These are phyloP conservation scores for Saccharomyces uvarum DNA, from an alignment of 1,139 yeast species.

Conservation along the genomic window DNA sequence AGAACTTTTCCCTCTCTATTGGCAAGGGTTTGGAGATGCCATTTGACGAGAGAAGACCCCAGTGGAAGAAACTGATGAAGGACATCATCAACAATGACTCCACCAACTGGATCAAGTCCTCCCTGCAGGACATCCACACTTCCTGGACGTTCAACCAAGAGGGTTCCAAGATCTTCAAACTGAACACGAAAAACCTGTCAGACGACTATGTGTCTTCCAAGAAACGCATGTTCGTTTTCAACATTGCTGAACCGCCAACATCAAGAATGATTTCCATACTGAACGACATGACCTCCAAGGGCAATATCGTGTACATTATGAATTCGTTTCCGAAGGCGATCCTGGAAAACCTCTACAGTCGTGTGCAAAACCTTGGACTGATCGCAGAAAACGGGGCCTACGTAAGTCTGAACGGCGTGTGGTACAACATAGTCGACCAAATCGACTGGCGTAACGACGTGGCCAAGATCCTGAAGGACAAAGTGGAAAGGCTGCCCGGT, in stretches of 20 bases:
- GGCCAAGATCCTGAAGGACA: slow-evolving; percentile 52
- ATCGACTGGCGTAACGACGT: slow-evolving; percentile 52
- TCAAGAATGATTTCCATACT: slow-evolving; percentile 46
- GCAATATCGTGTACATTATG: slow-evolving; percentile 62
- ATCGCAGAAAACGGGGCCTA: slow-evolving; percentile 86
- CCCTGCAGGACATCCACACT: slow-evolving; percentile 44
- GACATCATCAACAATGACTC: slow-evolving; percentile 64
- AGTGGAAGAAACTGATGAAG: slow-evolving; percentile 58
- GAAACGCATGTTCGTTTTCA: slow-evolving; percentile 48
- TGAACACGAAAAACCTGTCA: slow-evolving; percentile 38
- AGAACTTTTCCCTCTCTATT: slow-evolving; percentile 56
- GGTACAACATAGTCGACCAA: slow-evolving; percentile 61
- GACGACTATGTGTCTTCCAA: slow-evolving; percentile 31
- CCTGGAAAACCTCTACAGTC: slow-evolving; percentile 59
- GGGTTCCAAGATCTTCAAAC: slow-evolving; percentile 33
- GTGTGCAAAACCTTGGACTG: slow-evolving; percentile 65
- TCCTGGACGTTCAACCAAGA: slow-evolving; percentile 60
- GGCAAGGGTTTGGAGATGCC: slow-evolving; percentile 58
- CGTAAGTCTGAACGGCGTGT: slow-evolving; percentile 44
- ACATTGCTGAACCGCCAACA: slow-evolving; percentile 42
- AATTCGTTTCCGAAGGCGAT: slow-evolving; percentile 57
- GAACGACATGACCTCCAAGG: slow-evolving; percentile 40
- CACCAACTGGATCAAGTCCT: slow-evolving; percentile 60
- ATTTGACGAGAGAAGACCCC: slow-evolving; percentile 44
- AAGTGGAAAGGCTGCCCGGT: slow-evolving; percentile 75